Evolutionary conservation across 495 filamentous ascomycete species (phyloP).

Genomic region (Aspergillus saccharolyticus): DNA sequence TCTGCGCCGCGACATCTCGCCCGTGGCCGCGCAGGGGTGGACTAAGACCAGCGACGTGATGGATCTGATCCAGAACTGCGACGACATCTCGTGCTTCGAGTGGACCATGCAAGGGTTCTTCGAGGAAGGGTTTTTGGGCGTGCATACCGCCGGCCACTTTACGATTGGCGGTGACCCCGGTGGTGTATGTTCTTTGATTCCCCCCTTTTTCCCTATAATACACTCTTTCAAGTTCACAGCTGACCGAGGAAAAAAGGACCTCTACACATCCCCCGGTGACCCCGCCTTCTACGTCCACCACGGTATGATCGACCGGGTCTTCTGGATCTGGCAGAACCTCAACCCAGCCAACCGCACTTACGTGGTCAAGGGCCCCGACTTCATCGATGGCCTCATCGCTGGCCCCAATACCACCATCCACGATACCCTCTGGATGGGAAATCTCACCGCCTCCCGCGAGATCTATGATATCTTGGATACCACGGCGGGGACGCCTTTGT

Average conservation of each 20-base stretch:
- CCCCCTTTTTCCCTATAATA: not conserved
- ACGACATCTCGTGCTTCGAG: slow-evolving; percentile 14
- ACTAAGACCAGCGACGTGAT: slow-evolving; percentile 12
- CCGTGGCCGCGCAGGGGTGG: slow-evolving; percentile 5
- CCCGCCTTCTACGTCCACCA: slow-evolving; percentile 57
- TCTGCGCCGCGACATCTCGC: slow-evolving; percentile 51
- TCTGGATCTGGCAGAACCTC: slow-evolving; percentile 51
- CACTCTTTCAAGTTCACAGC: slow-evolving; percentile 29
- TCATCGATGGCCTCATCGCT: slow-evolving; percentile 7
- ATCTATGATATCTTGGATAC: slow-evolving; percentile 1
- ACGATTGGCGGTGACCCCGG: slow-evolving; percentile 23
- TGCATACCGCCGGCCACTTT: slow-evolving; percentile 30
- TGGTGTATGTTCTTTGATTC: slow-evolving; percentile 7
- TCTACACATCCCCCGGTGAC: slow-evolving; percentile 38
- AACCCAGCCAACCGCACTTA: slow-evolving; percentile 18
- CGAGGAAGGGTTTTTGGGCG: slow-evolving; percentile 20
- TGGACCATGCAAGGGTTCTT: slow-evolving; percentile 16
- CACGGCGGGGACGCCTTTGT: not conserved
- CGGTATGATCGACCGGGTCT: slow-evolving; percentile 51
- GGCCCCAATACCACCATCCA: slow-evolving; percentile 11
- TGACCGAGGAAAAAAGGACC: too few relatives aligned
- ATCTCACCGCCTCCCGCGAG: not conserved
- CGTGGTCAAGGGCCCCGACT: slow-evolving; percentile 11
- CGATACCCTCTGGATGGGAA: slow-evolving; percentile 1
- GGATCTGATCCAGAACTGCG: slow-evolving; percentile 14